phyloP scores from a whole-genome alignment of 73 alveolate species.

The Paramecium sexaurelia region DNA sequence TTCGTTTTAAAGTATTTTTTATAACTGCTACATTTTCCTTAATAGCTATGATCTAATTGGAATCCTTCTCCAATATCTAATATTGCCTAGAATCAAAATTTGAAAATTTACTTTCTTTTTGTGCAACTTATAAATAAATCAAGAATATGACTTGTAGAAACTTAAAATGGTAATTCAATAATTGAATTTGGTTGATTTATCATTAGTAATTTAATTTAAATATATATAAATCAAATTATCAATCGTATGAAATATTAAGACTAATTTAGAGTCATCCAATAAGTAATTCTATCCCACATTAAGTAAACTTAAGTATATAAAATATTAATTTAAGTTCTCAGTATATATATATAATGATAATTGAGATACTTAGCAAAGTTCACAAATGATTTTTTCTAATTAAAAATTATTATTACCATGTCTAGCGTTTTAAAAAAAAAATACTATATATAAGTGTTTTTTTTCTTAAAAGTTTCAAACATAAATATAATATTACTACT shows the following conservation, averaged over 20 bases:
- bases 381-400: too few species aligned
- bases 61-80: conserved; percentile 10
- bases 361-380: too few species aligned
- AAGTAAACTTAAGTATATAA: neutral
- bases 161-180: conserved; percentile 40
- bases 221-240: neutral
- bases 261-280: neutral
- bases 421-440: too few species aligned
- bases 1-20: neutral
- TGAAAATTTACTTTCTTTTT: neutral
- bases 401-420: too few species aligned
- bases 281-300: neutral
- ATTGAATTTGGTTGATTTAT: conserved; percentile 9
- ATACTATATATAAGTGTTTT: too few species aligned
- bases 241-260: neutral
- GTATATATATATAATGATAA: too few species aligned
- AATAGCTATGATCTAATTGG: neutral
- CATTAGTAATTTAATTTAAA: neutral
- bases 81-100: neutral
- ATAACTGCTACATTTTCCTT: conserved; percentile 52
- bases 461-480: too few species aligned
- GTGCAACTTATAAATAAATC: neutral
- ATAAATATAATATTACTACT: too few species aligned
- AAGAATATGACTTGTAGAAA: conserved; percentile 27
- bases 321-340: too few species aligned